These are phyloP conservation scores for Nitzschia inconspicua DNA, from an alignment of 108 stramenopile species.

Conservation along the genomic window DNA sequence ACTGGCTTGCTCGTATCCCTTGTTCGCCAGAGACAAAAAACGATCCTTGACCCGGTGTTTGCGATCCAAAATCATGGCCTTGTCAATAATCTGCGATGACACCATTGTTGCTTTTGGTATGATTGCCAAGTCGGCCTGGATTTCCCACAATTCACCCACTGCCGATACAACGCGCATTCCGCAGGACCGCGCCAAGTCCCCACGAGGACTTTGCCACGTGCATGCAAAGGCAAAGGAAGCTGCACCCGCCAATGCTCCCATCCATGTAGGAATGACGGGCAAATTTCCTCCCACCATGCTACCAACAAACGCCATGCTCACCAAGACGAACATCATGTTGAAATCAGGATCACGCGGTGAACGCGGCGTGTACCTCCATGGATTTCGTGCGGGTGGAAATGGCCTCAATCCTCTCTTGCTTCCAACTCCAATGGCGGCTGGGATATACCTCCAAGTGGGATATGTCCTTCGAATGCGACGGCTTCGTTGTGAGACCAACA, in stretches of 20 bases:
- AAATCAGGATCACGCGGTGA: constrained; percentile 62
- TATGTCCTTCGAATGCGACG: constrained; percentile 49
- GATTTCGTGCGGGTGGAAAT: constrained; percentile 69
- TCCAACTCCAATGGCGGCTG: constrained; percentile 4
- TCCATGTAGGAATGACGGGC: constrained; percentile 77
- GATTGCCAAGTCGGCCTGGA: constrained; percentile 63
- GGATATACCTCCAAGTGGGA: constrained; percentile 64
- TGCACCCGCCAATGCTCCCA: constrained; percentile 70
- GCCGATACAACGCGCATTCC: constrained; percentile 78
- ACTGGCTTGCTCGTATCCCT: constrained; percentile 48
- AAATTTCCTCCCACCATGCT: constrained; percentile 73
- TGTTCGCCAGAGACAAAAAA: constrained; percentile 46
- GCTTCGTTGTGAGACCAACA: constrained; percentile 55
- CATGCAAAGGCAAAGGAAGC: constrained; percentile 54
- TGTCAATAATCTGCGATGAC: constrained; percentile 66
- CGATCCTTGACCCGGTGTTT: constrained; percentile 75
- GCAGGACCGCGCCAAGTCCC: constrained; percentile 75
- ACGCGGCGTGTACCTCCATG: constrained; percentile 53
- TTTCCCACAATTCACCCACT: constrained; percentile 45
- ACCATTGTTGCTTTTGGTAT: constrained; percentile 58
- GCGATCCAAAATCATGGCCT: constrained; percentile 80
- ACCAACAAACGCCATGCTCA: constrained; percentile 73
- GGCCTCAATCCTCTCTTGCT: constrained; percentile 14
- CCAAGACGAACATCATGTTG: constrained; percentile 64
- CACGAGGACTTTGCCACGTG: constrained; percentile 51